phyloP scores from a whole-genome alignment of 441 rosid genomes.

The Mallotus repandus region DNA sequence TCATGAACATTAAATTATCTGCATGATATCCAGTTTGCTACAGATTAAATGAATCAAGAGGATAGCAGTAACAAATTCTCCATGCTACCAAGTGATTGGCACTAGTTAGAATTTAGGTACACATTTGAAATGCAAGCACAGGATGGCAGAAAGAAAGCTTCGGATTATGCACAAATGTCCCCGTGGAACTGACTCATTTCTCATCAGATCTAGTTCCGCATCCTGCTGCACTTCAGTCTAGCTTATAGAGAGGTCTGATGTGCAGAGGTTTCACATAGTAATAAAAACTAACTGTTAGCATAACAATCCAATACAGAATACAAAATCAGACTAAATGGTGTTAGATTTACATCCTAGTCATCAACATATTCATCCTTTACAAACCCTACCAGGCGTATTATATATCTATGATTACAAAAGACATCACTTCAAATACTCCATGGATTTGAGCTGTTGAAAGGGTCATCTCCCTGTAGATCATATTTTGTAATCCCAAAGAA shows the following conservation, averaged over 20 bases:
- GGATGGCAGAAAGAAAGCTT: too few relatives aligned
- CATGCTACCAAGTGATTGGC: neutral
- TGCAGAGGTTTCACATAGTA: neutral
- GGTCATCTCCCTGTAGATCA: neutral
- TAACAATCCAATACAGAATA: neutral
- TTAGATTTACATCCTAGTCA: neutral
- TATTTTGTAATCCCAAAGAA: neutral
- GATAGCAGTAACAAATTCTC: neutral
- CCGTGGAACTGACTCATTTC: neutral
- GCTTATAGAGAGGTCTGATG: neutral
- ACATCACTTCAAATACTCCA: neutral
- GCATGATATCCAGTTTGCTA: neutral
- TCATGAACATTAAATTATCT: neutral
- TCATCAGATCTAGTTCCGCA: neutral
- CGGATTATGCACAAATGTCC: neutral
- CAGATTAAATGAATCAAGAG: neutral
- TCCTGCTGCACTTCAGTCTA: neutral
- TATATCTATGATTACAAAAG: neutral
- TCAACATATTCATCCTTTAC: neutral
- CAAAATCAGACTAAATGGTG: neutral
- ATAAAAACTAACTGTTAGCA: neutral
- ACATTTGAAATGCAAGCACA: neutral
- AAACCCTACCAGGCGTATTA: neutral
- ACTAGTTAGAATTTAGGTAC: neutral
- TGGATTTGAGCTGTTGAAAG: neutral